phyloP scores from a whole-genome alignment of 2,329 filamentous ascomycete species.

The Metarhizium robertsii region DNA sequence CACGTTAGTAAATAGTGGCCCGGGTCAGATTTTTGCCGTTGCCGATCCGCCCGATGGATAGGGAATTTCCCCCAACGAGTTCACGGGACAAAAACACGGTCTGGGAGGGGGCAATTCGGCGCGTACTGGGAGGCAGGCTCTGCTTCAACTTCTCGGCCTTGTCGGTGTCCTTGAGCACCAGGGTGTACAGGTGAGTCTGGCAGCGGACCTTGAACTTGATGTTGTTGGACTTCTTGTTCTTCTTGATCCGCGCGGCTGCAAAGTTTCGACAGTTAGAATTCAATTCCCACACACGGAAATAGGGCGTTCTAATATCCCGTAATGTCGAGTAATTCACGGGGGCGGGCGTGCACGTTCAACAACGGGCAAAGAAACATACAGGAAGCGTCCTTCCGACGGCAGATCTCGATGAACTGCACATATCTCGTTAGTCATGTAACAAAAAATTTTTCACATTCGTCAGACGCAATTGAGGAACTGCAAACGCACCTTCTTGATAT shows the following conservation, averaged over 20 bases:
- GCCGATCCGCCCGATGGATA: neutral
- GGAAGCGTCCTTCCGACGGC: constrained; percentile 97
- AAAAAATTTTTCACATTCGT: neutral
- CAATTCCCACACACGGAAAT: neutral
- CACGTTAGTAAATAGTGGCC: neutral
- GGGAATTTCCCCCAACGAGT: neutral
- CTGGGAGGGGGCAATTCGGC: constrained; percentile 25
- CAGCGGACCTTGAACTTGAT: constrained; percentile 99
- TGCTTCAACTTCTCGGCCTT: constrained; percentile 99
- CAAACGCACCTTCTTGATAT: constrained; percentile 72
- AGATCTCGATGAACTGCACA: constrained; percentile 96
- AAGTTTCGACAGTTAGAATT: constrained; percentile 18
- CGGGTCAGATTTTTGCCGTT: neutral
- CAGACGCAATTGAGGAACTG: neutral
- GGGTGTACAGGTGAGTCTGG: constrained; percentile 91
- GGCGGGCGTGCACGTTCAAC: constrained; percentile 1
- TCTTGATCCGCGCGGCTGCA: constrained; percentile 85
- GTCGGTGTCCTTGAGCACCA: constrained; percentile 95
- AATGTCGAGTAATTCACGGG: neutral
- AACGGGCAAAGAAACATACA: constrained; percentile 58
- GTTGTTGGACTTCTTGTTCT: constrained; percentile 80
- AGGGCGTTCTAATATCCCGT: constrained; percentile 1
- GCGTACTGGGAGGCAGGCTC: constrained; percentile 91
- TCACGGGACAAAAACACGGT: neutral
- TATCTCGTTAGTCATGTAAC: neutral